Percentiles rank a stretch among this genome's conserved stretches.
Conservation (phyloP, 352 stramenopile species). For the Pythium insidiosum region DNA sequence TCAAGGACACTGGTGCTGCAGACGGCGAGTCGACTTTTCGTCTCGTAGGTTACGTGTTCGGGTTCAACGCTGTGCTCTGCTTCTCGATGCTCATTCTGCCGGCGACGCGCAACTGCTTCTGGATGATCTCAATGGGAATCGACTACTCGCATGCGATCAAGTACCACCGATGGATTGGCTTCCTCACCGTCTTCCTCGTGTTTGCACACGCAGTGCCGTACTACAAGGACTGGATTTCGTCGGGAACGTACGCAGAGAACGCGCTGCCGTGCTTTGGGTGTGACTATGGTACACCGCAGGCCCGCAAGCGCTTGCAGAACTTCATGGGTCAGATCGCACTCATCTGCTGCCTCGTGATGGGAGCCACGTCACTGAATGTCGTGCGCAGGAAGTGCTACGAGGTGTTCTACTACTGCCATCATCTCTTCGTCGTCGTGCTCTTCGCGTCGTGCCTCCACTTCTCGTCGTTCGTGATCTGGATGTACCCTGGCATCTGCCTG, state of each 20-base stretch:
- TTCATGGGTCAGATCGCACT: slow-evolving; percentile 68
- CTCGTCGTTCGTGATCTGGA: slow-evolving; percentile 76
- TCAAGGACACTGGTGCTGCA: slow-evolving; percentile 37
- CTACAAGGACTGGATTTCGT: slow-evolving; percentile 59
- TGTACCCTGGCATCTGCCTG: slow-evolving; percentile 72
- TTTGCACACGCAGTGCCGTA: slow-evolving; percentile 59
- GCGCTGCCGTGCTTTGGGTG: slow-evolving; percentile 62
- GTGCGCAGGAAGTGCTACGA: slow-evolving; percentile 78
- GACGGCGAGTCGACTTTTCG: slow-evolving; percentile 36
- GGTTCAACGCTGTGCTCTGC: slow-evolving; percentile 45
- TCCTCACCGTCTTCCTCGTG: slow-evolving; percentile 59
- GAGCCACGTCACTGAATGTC: slow-evolving; percentile 55
- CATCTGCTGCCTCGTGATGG: slow-evolving; percentile 66
- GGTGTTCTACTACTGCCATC: slow-evolving; percentile 85
- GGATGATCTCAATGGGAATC: slow-evolving; percentile 77
- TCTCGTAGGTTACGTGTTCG: slow-evolving; percentile 49
- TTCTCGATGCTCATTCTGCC: slow-evolving; percentile 29
- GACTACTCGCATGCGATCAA: slow-evolving; percentile 85
- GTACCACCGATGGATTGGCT: slow-evolving; percentile 83
- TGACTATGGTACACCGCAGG: slow-evolving; percentile 45
- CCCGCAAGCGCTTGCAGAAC: slow-evolving; percentile 62
- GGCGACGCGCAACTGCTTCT: slow-evolving; percentile 64
- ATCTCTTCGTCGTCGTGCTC: slow-evolving; percentile 81
- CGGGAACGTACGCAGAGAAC: slow-evolving; percentile 42
- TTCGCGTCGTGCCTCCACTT: slow-evolving; percentile 65